A percentile compares a stretch with the other conserved stretches of the same genome.
Evolutionary conservation across 371 early-diverging fungal species (phyloP).

Genomic region (Smittium culicis): DNA sequence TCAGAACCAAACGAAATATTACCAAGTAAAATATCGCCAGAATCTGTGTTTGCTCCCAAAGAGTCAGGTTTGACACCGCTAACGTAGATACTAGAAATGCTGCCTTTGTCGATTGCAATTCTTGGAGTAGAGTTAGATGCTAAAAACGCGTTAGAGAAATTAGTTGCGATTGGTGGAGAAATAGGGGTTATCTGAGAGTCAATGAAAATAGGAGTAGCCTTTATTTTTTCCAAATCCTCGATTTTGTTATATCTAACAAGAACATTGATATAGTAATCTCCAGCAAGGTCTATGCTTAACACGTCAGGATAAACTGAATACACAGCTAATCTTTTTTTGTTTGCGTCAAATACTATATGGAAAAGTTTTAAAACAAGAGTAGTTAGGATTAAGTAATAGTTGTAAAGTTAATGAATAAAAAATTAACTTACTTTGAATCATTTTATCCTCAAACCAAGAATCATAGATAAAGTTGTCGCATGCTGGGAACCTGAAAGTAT

Average conservation of each 20-base stretch:
- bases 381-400: no score
- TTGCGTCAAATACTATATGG: conserved; percentile 40
- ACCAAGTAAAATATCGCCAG: conserved; percentile 68
- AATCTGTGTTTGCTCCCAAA: conserved; percentile 55
- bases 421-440: no score
- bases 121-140: conserved; percentile 19
- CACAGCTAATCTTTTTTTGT: conserved; percentile 46
- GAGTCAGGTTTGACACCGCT: conserved; percentile 22
- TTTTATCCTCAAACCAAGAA: conserved; percentile 26
- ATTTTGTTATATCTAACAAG: conserved; percentile 58
- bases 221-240: conserved; percentile 54
- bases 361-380: no score
- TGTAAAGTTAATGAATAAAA: no score
- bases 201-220: conserved; percentile 42
- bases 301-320: conserved; percentile 60
- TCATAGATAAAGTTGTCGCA: conserved; percentile 27
- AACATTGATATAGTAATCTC: conserved; percentile 66
- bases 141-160: conserved; percentile 38
- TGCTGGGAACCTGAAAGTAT: conserved; percentile 35
- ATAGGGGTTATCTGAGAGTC: conserved; percentile 45
- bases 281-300: conserved; percentile 54
- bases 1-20: conserved; percentile 37
- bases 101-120: conserved; percentile 34
- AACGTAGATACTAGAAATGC: conserved; percentile 35
- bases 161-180: conserved; percentile 37